Conservation (phyloP, 495 filamentous ascomycete genomes). For the Penicillium daleae region DNA sequence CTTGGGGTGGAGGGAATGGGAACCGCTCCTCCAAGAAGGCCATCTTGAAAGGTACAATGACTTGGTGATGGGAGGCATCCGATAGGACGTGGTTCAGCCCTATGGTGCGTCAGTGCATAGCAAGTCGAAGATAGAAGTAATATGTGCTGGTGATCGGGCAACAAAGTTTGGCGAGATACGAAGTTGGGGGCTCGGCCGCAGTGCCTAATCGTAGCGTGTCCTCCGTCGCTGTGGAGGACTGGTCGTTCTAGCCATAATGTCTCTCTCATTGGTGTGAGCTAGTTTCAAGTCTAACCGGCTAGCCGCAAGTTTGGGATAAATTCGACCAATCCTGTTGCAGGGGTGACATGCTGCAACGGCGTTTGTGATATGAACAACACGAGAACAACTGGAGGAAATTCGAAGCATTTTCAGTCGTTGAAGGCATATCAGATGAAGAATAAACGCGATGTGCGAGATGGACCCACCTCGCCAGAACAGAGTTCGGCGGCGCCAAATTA, state of each 20-base stretch:
- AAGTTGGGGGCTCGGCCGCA: background rate
- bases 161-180: background rate
- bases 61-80: background rate
- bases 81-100: constrained; percentile 8
- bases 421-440: background rate
- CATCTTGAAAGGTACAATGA: background rate
- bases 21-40: background rate
- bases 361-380: background rate
- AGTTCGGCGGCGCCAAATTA: background rate
- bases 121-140: background rate
- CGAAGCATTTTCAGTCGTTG: background rate
- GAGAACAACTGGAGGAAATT: background rate
- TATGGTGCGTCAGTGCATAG: constrained; percentile 6
- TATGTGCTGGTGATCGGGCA: background rate
- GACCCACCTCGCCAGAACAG: background rate
- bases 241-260: constrained; percentile 10
- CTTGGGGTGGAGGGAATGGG: background rate
- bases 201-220: too few species aligned
- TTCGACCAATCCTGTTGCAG: background rate
- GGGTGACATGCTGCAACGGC: background rate
- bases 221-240: too few species aligned
- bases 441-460: background rate
- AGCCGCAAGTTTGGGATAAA: background rate
- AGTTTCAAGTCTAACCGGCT: constrained; percentile 16
- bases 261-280: constrained; percentile 17